Evolutionary conservation across 2,329 filamentous ascomycete genomes (phyloP), one percentile per base, ranked within the genome.

Genomic region (Aspergillus sp.): DNA sequence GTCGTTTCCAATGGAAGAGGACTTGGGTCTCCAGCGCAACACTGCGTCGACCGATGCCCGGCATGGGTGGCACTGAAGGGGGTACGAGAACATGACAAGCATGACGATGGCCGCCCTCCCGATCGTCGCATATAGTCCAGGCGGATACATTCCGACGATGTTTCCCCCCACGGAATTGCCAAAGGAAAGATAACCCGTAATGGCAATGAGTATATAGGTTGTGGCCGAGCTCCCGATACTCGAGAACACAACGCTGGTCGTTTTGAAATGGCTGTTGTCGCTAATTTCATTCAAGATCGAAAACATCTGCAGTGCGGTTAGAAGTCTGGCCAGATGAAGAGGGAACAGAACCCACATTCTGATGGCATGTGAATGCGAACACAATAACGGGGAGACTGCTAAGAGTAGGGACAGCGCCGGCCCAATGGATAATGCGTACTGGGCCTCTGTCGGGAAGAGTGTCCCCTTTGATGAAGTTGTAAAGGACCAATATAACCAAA

Each of bases 361-460:
- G 91, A 60, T 98, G 91, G 57, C 91, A 98, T 1, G 91, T 98
- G 58, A 96, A 98, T n/a, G 89, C 91, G 68, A 98, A 98, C 2
- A 98, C 85, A 35, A 96, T 88, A 33, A 98, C 86, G 0, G 91
- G 91, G 43, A 98, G 76, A 41, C 83, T 88, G 47, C 85, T 86
- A 33, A 98, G 68, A 5, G 82, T 79, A 22, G 82, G 74, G 7
- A 93, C 69, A 3, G 84, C 71, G 5, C 89, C 85, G 26, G 78
- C 80, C 80, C 86, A 94, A 40, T 75, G 66, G 41, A 95, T 70
- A 17, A 86, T 65, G 30, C 82, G 76, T 38, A 98, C 76, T 7
- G 80, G 74, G 8, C 84, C 81, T 33, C 85, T 75, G 32, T 82
- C 76, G 12, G 75, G 72, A 37, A 83, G 71, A 1, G 81, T 79